Conservation (phyloP, 331 rosid species). For the Dryas integrifolia region DNA sequence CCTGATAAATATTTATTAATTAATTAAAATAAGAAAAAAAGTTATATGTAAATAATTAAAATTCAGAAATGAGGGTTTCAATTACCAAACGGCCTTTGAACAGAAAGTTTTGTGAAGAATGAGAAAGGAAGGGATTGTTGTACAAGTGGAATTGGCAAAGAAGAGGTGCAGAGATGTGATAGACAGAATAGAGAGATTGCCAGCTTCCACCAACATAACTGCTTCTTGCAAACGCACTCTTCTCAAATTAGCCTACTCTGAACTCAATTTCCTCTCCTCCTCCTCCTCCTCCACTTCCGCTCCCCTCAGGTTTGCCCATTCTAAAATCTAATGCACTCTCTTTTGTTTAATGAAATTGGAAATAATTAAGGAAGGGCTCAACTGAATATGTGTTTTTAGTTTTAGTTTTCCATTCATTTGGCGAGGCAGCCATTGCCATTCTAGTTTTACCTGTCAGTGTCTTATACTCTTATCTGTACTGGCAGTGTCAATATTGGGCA, state of each 20-base stretch:
- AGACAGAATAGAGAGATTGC: constrained; percentile 41
- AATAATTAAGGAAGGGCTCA: too few species aligned
- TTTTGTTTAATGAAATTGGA: too few species aligned
- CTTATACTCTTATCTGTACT: constrained; percentile 1
- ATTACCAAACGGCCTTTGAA: too few species aligned
- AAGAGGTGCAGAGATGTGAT: constrained; percentile 71
- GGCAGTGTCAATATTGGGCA: constrained; percentile 82
- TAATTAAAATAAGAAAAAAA: too few species aligned
- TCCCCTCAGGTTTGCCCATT: constrained; percentile 50
- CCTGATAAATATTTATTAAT: too few species aligned
- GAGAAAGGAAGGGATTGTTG: constrained; percentile 23
- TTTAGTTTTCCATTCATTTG: too few species aligned
- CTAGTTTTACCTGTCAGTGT: too few species aligned
- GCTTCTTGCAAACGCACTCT: constrained; percentile 67
- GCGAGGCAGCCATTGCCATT: too few species aligned
- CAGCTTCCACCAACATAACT: constrained; percentile 55
- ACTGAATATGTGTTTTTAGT: too few species aligned
- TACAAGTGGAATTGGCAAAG: constrained; percentile 58
- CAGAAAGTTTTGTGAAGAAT: background rate
- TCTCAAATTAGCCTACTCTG: constrained; percentile 61
- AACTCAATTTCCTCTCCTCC: constrained; percentile 67
- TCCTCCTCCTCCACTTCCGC: constrained; percentile 23
- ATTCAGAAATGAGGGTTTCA: too few species aligned
- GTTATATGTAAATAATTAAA: too few species aligned
- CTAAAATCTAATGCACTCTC: too few species aligned